phyloP scores from a whole-genome alignment of 106 monocot genomes.

The Dendrobium officinale region DNA sequence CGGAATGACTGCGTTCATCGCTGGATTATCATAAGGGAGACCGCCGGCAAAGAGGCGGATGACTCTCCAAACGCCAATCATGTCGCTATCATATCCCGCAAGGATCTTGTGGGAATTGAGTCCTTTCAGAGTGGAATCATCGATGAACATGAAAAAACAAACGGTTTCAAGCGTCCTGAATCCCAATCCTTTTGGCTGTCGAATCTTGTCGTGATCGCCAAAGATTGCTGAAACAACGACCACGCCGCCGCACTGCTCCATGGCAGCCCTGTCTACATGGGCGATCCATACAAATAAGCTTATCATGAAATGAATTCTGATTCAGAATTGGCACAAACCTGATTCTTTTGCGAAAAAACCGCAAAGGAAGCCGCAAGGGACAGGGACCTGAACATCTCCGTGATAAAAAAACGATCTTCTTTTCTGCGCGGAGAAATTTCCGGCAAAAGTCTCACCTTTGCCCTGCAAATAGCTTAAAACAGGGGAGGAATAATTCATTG shows the following conservation, averaged over 20 bases:
- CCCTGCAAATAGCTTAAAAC: slow-evolving; percentile 39
- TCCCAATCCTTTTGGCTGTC: slow-evolving; percentile 77
- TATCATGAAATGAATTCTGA: not conserved
- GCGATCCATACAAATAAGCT: not conserved
- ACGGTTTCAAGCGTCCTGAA: slow-evolving; percentile 36
- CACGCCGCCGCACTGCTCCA: slow-evolving; percentile 66
- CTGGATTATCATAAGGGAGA: slow-evolving; percentile 53
- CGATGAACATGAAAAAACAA: slow-evolving; percentile 96
- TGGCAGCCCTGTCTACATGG: slow-evolving; percentile 55
- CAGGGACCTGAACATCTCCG: slow-evolving; percentile 4
- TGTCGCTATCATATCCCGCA: not conserved
- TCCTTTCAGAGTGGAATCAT: slow-evolving; percentile 40
- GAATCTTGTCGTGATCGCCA: slow-evolving; percentile 76
- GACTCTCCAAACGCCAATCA: slow-evolving; percentile 65
- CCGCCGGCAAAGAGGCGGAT: slow-evolving; percentile 22
- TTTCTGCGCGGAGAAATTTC: slow-evolving; percentile 46
- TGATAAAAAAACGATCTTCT: slow-evolving; percentile 55
- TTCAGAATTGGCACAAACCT: slow-evolving; percentile 32
- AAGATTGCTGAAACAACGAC: slow-evolving; percentile 77
- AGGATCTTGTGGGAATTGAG: slow-evolving; percentile 53
- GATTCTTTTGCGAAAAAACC: slow-evolving; percentile 51
- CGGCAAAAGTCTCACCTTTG: slow-evolving; percentile 38
- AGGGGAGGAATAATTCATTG: slow-evolving; percentile 15
- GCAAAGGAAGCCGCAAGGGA: slow-evolving; percentile 80
- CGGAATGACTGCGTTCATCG: slow-evolving; percentile 85